Percentiles rank a stretch among this genome's conserved stretches.
These are phyloP conservation scores for Trichoderma sp. DNA, from an alignment of 2,329 filamentous ascomycete species.

Conservation along the genomic window DNA sequence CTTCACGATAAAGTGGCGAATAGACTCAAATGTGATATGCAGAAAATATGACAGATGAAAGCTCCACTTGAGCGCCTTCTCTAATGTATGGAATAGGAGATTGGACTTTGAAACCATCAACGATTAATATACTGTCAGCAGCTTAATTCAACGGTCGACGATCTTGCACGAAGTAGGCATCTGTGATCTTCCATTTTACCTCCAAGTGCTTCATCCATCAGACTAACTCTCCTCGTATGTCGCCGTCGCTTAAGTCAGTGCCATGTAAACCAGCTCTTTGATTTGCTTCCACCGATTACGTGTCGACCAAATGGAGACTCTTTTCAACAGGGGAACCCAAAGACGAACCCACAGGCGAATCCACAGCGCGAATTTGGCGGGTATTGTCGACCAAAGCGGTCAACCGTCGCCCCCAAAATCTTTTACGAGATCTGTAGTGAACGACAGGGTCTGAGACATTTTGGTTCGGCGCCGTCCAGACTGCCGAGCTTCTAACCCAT, in stretches of 20 bases:
- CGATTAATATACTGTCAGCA: not conserved
- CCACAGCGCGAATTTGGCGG: slow-evolving; percentile 3
- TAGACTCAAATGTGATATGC: not conserved
- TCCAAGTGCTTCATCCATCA: not conserved
- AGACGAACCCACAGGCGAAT: not conserved
- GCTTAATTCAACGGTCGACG: not conserved
- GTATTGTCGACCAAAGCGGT: not conserved
- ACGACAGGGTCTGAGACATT: not conserved
- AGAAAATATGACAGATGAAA: not conserved
- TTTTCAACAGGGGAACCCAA: not conserved
- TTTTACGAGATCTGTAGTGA: not conserved
- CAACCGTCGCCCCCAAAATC: not conserved
- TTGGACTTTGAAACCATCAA: not conserved
- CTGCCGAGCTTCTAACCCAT: slow-evolving; percentile 9
- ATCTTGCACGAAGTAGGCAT: not conserved
- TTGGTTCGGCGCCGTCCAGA: not conserved
- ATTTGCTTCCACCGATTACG: not conserved
- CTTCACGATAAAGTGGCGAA: not conserved
- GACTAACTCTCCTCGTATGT: not conserved
- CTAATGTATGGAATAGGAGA: not conserved
- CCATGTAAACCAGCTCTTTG: not conserved
- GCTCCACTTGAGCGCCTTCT: not conserved
- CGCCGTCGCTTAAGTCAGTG: not conserved
- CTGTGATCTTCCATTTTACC: not conserved
- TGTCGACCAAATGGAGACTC: not conserved